Conservation (phyloP, 257 asterid species). For the Lycium barbarum region DNA sequence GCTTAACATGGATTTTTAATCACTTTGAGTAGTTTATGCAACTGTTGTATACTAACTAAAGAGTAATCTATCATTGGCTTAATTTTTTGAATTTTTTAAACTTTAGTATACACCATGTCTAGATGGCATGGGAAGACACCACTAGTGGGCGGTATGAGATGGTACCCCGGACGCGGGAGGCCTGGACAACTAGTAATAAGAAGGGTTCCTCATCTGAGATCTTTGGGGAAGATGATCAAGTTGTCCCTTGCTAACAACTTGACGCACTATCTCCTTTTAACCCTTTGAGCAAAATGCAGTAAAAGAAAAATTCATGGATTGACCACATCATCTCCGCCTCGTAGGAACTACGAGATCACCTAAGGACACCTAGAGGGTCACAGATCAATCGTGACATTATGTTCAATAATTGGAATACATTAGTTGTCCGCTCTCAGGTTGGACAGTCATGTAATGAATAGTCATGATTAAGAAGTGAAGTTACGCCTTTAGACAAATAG, state of each 20-base stretch:
- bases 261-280: neutral
- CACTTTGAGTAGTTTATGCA: neutral
- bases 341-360: neutral
- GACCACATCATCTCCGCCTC: neutral
- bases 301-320: neutral
- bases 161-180: no score
- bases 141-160: no score
- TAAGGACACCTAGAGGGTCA: neutral
- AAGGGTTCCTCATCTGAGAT: neutral
- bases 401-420: neutral
- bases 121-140: no score
- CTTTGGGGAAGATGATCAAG: neutral
- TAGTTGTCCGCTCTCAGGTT: neutral
- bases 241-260: neutral
- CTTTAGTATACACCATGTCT: no score
- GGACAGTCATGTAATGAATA: neutral
- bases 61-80: neutral
- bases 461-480: neutral
- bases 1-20: neutral
- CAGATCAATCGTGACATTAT: neutral
- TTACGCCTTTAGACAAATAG: neutral
- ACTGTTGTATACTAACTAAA: neutral
- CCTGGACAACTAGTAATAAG: neutral
- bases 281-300: fast-evolving
- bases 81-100: neutral